These are phyloP conservation scores for Cytospora piceae DNA, from an alignment of 2,329 filamentous ascomycete species.

Conservation along the genomic window DNA sequence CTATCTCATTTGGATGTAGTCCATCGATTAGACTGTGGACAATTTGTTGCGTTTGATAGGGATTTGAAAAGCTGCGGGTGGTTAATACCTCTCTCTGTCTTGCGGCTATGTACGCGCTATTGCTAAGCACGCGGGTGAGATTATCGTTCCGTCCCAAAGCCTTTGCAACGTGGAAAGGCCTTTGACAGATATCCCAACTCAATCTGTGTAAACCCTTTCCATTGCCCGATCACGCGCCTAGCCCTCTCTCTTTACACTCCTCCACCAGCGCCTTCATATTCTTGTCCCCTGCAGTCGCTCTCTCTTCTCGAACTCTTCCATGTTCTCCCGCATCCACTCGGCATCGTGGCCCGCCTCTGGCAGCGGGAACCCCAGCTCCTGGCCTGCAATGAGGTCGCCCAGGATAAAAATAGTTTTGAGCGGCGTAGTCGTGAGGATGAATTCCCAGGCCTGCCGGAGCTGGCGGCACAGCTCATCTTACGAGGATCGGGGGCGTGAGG, in stretches of 20 bases:
- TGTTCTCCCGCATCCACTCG: constrained; percentile 8
- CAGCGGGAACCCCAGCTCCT: constrained; percentile 10
- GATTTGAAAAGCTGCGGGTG: too few species aligned
- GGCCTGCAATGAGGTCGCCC: constrained; percentile 1
- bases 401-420: constrained; percentile 10
- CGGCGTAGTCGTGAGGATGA: not conserved
- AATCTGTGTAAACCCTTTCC: not conserved
- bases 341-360: constrained; percentile 17
- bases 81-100: too few species aligned
- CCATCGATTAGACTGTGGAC: too few species aligned
- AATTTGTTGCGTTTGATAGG: too few species aligned
- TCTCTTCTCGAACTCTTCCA: constrained; percentile 9
- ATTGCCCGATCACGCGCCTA: not conserved
- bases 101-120: too few species aligned
- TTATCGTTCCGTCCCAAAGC: too few species aligned
- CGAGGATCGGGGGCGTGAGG: constrained; percentile 5
- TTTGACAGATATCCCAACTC: not conserved
- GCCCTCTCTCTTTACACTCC: constrained; percentile 9
- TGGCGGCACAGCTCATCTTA: constrained; percentile 13
- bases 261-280: constrained; percentile 6
- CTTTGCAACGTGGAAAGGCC: not conserved
- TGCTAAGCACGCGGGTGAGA: too few species aligned
- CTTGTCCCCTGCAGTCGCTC: constrained; percentile 10
- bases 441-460: constrained; percentile 7
- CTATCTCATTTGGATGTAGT: too few species aligned